A percentile compares a stretch with the other conserved stretches of the same genome.
phyloP scores from a whole-genome alignment of 2,329 filamentous ascomycete species.

The Achaetomium macrosporum region DNA sequence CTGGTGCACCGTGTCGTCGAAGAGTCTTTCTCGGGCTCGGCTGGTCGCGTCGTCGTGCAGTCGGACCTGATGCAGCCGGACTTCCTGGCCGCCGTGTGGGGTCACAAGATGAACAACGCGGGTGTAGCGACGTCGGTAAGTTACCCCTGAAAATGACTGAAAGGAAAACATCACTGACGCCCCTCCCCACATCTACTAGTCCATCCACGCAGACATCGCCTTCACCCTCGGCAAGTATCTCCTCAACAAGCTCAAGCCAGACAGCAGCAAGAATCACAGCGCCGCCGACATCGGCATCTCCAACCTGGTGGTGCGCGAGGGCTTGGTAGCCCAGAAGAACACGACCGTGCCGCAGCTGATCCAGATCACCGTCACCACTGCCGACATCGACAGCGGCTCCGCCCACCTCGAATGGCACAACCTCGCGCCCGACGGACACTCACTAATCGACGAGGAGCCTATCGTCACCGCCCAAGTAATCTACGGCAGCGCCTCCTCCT shows the following conservation, averaged over 20 bases:
- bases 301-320: slow-evolving; percentile 34
- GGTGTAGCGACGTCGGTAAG: slow-evolving; percentile 41
- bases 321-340: slow-evolving; percentile 30
- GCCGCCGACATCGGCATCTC: slow-evolving; percentile 32
- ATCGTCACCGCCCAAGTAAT: slow-evolving; percentile 47
- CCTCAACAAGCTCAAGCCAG: slow-evolving; percentile 44
- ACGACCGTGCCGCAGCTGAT: slow-evolving; percentile 29
- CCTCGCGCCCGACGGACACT: slow-evolving; percentile 31
- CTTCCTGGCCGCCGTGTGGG: slow-evolving; percentile 33
- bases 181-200: slow-evolving; percentile 19
- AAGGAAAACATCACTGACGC: background rate
- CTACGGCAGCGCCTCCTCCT: slow-evolving; percentile 46
- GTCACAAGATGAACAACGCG: slow-evolving; percentile 39
- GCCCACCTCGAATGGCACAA: slow-evolving; percentile 40
- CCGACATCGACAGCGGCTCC: slow-evolving; percentile 41
- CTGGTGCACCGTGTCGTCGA: slow-evolving; percentile 34
- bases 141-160: slow-evolving; percentile 10
- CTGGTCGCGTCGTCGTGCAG: slow-evolving; percentile 30
- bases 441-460: slow-evolving; percentile 20
- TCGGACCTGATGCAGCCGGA: slow-evolving; percentile 37
- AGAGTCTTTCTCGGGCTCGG: slow-evolving; percentile 26
- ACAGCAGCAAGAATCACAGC: slow-evolving; percentile 30
- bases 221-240: slow-evolving; percentile 58
- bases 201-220: slow-evolving; percentile 58
- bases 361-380: slow-evolving; percentile 28